Evolutionary conservation across 176 grass and related monocot species (phyloP).

Genomic region (Coix lacrymajobi): DNA sequence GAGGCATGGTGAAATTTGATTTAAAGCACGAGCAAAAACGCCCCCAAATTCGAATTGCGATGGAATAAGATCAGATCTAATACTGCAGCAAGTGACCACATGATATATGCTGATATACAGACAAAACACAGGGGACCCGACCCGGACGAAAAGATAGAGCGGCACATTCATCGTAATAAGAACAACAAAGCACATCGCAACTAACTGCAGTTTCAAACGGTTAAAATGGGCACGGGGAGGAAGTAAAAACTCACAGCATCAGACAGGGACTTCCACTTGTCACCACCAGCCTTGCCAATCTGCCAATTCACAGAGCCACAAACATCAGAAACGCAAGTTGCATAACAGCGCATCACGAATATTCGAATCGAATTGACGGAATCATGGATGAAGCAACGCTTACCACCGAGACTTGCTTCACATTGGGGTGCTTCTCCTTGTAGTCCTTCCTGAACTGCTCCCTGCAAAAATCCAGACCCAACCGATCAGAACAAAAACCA

Average conservation of each 20-base stretch:
- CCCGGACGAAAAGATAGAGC: background rate
- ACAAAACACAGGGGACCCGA: too few species aligned
- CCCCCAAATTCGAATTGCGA: background rate
- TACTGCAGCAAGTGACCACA: background rate
- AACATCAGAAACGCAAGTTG: background rate
- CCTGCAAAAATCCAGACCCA: conserved; percentile 6
- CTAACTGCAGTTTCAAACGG: background rate
- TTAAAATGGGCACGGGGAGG: background rate
- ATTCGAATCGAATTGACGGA: background rate
- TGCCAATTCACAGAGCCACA: conserved; percentile 1
- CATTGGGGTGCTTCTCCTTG: conserved; percentile 79
- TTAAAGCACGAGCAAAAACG: background rate
- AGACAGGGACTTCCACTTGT: conserved; percentile 87
- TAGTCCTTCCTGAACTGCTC: conserved; percentile 81
- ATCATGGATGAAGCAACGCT: background rate
- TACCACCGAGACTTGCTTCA: conserved; percentile 76
- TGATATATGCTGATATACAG: background rate
- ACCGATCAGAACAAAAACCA: background rate
- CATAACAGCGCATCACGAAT: accelerated
- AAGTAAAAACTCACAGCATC: conserved; percentile 50
- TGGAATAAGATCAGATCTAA: background rate
- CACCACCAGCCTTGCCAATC: conserved; percentile 92
- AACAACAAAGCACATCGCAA: background rate
- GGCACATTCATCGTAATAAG: too few species aligned
- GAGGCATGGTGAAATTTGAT: background rate